Evolutionary conservation across 1,139 yeast species (phyloP).

Genomic region (Kluyveromyces sp.): DNA sequence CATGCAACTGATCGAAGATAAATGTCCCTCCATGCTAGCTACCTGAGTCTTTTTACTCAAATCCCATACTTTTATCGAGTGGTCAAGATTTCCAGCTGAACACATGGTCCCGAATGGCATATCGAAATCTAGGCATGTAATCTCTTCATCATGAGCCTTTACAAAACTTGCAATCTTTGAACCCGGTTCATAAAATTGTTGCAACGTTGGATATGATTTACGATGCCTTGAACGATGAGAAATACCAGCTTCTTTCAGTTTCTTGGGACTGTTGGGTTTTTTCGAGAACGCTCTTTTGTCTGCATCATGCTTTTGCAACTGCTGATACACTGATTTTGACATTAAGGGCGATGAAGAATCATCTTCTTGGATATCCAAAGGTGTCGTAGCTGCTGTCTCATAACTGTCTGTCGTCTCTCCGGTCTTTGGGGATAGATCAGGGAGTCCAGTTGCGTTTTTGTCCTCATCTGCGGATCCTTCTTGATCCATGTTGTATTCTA

Average conservation of each 20-base stretch:
- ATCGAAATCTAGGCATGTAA: constrained; percentile 57
- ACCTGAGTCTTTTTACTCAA: constrained; percentile 45
- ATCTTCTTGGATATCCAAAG: constrained; percentile 2
- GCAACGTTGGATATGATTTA: constrained; percentile 52
- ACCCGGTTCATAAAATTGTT: constrained; percentile 55
- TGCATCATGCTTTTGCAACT: constrained; percentile 11
- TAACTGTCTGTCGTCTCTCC: constrained; percentile 3
- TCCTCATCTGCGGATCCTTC: constrained; percentile 23
- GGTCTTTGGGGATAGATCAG: not conserved
- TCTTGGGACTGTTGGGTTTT: constrained; percentile 17
- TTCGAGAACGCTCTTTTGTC: not conserved
- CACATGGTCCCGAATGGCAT: constrained; percentile 67
- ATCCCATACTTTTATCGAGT: constrained; percentile 84
- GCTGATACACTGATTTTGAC: constrained; percentile 16
- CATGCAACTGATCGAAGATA: constrained; percentile 50
- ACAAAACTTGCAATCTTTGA: constrained; percentile 43
- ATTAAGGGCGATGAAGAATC: not conserved
- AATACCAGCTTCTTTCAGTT: constrained; percentile 19
- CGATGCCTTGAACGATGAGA: constrained; percentile 32
- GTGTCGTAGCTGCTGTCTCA: constrained; percentile 10
- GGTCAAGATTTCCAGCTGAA: constrained; percentile 66
- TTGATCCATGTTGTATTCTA: constrained; percentile 30
- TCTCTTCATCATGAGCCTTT: constrained; percentile 44
- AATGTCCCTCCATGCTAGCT: constrained; percentile 47
- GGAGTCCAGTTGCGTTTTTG: constrained; percentile 12